A percentile compares a stretch with the other conserved stretches of the same genome.
Evolutionary conservation across 106 monocot genomes (phyloP).

Genomic region (Narthecium ossifragum): DNA sequence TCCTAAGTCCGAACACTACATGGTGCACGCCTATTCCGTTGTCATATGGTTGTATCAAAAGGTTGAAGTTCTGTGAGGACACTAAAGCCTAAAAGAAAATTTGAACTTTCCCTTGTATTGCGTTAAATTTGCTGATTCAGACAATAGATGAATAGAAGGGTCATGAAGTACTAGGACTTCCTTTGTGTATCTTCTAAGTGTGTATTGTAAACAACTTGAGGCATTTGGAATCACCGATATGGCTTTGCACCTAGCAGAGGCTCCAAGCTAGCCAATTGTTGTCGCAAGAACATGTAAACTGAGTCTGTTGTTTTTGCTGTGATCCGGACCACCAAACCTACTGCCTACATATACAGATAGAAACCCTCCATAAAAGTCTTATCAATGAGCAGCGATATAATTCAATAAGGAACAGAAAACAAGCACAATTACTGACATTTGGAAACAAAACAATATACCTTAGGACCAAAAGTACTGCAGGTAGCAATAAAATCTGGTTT

Average conservation of each 20-base stretch:
- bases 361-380: no score
- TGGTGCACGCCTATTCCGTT: no score
- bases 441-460: conserved; percentile 29
- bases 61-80: no score
- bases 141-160: no score
- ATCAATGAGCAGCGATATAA: no score
- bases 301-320: conserved; percentile 58
- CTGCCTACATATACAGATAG: conserved; percentile 30
- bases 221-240: conserved; percentile 21
- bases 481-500: conserved; percentile 68
- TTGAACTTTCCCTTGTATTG: no score
- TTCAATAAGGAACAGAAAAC: not conserved
- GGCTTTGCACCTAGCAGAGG: conserved; percentile 55
- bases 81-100: no score
- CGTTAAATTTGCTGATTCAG: no score
- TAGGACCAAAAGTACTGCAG: conserved; percentile 82
- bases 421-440: not conserved
- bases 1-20: no score
- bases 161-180: no score
- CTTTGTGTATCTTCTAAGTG: no score
- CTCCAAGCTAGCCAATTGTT: conserved; percentile 51
- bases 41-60: no score
- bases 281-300: conserved; percentile 55
- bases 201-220: not conserved
- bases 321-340: conserved; percentile 63